Evolutionary conservation across 805 yeast species (phyloP).

Genomic region (Ogataea haglerorum): DNA sequence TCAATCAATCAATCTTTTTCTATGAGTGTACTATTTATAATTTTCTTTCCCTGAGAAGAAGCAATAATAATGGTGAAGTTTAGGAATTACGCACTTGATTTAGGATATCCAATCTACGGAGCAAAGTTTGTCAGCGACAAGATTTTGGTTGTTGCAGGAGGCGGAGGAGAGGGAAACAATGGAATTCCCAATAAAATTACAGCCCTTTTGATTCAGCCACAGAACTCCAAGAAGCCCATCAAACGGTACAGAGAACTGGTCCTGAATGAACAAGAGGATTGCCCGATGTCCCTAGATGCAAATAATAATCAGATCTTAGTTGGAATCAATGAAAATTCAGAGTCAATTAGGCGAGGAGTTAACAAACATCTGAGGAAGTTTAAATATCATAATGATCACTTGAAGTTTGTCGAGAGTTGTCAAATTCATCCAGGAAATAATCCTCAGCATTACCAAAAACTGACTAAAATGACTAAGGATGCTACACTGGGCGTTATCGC

Average conservation of each 20-base stretch:
- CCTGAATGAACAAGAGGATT: conserved; percentile 61
- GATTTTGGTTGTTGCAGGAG: conserved; percentile 76
- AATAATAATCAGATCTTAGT: conserved; percentile 52
- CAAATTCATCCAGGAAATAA: conserved; percentile 51
- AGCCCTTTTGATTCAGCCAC: conserved; percentile 56
- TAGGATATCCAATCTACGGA: conserved; percentile 79
- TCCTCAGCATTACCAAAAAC: conserved; percentile 61
- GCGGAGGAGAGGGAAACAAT: conserved; percentile 92
- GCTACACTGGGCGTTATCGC: conserved; percentile 65
- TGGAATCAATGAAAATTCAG: conserved; percentile 72
- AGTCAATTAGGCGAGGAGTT: conserved; percentile 52
- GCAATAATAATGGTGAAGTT: conserved; percentile 22
- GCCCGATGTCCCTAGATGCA: conserved; percentile 80
- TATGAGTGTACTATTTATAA: too few relatives aligned
- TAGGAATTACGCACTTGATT: conserved; percentile 23
- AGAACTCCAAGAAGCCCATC: conserved; percentile 42
- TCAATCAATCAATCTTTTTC: too few relatives aligned
- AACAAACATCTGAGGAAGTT: conserved; percentile 73
- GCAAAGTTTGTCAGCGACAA: conserved; percentile 63
- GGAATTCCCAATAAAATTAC: conserved; percentile 85
- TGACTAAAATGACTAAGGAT: conserved; percentile 54
- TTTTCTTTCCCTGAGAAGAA: too few relatives aligned
- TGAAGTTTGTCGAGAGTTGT: conserved; percentile 56
- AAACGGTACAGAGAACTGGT: conserved; percentile 60
- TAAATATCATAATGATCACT: conserved; percentile 55